Evolutionary conservation across 192 early-diverging fungal genomes (phyloP).

Genomic region (Coemansia sp.): DNA sequence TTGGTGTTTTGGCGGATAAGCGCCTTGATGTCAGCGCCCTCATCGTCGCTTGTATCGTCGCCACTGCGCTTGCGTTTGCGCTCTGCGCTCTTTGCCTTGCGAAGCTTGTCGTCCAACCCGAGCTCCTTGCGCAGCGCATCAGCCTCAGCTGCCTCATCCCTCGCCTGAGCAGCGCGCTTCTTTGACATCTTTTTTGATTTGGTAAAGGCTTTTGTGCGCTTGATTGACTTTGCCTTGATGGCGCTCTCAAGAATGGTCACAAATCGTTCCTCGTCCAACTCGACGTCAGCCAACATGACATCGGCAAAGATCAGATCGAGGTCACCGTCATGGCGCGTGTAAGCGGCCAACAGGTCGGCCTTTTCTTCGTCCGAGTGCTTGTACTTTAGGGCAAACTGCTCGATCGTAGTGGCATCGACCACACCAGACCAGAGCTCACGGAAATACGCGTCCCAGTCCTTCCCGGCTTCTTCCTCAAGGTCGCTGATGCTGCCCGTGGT

Average conservation of each 20-base stretch:
- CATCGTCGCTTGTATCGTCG: conserved; percentile 31
- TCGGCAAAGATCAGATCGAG: conserved; percentile 68
- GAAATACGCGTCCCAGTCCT: conserved; percentile 85
- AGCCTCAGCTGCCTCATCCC: conserved; percentile 64
- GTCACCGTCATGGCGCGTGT: conserved; percentile 67
- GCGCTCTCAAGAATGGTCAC: conserved; percentile 63
- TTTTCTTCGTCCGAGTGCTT: conserved; percentile 77
- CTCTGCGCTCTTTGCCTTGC: conserved; percentile 48
- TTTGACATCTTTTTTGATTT: conserved; percentile 56
- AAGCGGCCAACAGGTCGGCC: conserved; percentile 68
- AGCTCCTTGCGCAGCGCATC: conserved; percentile 62
- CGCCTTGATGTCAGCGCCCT: conserved; percentile 52
- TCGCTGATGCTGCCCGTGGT: conserved; percentile 68
- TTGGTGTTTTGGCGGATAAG: conserved; percentile 58
- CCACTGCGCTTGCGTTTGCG: conserved; percentile 33
- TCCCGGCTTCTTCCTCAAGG: conserved; percentile 56
- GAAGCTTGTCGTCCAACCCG: conserved; percentile 62
- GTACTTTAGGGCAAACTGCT: conserved; percentile 72
- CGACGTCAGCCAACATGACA: conserved; percentile 63
- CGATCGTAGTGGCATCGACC: conserved; percentile 74
- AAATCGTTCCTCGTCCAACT: conserved; percentile 68
- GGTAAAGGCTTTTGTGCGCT: conserved; percentile 58
- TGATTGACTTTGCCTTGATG: conserved; percentile 62
- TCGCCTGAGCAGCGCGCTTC: conserved; percentile 61
- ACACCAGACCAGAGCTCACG: conserved; percentile 72